Base-by-base conservation (phyloP, 2,329 filamentous ascomycete genomes). In the Myriosclerotinia curreyana region DNA sequence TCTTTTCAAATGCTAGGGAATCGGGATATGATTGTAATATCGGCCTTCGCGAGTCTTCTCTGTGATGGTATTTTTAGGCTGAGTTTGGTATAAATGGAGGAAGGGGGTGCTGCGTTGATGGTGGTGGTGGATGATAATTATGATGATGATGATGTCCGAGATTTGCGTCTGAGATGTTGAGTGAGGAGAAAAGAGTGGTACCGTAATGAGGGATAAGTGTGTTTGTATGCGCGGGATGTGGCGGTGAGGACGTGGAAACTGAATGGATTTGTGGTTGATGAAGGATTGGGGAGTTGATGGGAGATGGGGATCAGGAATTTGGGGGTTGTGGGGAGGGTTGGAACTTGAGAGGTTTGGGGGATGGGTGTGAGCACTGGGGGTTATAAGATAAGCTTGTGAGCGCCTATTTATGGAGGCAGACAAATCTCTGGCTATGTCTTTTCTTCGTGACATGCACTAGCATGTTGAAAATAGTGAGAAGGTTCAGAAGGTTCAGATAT, bases 231-330 rank as follows among this genome's bases (percentile, higher is more conserved):
- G 3, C 92, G 96, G 78, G 81, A 83, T 63, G 75, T 79, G 40
- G 85, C 89, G 17, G 81, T 86, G 68, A 77, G 76, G 36, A 79
- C 87, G 69, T 98, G 92, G 86, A 77, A 79, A 71, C 83, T 80
- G 72, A 83, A 88, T 76, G 92, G 92, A 0, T 97, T 96, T 75
- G 77, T 80, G 67, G 79, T 84, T 12, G 92, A 97, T 76, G 82
- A 89, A 72, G 79, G 77, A 12, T 85, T 94, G 83, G 90, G 91
- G 0, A 81, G 75, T 40, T 97, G 92, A 92, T 80, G 82, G 67
- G 92, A 97, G 75, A 92, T 95, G 72, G 91, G 89, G 5, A 94
- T 96, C 62, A 80, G 84, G 68, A 92, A 96, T 79, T 82, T 96
- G 22, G 92, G 90, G 66, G 96, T 97, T 92, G 96, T 84, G 68